Conservation (phyloP, 2,329 filamentous ascomycete genomes). For the Scytalidium lignicola region DNA sequence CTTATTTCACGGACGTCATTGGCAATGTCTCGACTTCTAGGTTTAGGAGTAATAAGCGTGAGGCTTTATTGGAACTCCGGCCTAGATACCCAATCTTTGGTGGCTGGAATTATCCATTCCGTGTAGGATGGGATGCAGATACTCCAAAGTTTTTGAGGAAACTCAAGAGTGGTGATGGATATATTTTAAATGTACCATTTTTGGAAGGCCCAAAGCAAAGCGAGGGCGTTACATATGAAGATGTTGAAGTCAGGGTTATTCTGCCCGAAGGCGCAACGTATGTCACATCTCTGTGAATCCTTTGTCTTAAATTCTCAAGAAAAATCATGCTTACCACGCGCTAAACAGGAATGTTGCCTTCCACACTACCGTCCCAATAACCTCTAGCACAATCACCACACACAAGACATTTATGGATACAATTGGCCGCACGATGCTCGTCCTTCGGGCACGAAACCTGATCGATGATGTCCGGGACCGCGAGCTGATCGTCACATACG, state of each 20-base stretch:
- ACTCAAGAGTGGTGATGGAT: slow-evolving; percentile 57
- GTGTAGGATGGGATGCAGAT: slow-evolving; percentile 90
- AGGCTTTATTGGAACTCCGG: slow-evolving; percentile 83
- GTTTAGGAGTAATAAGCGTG: slow-evolving; percentile 72
- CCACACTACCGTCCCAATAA: slow-evolving; percentile 67
- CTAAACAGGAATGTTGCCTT: slow-evolving; percentile 68
- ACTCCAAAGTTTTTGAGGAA: slow-evolving; percentile 70
- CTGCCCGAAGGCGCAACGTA: slow-evolving; percentile 87
- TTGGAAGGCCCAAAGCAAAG: slow-evolving; percentile 82
- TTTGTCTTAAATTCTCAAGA: slow-evolving; percentile 29
- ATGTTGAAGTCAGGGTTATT: slow-evolving; percentile 73
- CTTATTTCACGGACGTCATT: slow-evolving; percentile 94
- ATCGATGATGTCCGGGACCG: slow-evolving; percentile 86
- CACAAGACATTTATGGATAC: slow-evolving; percentile 94
- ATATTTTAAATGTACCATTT: slow-evolving; percentile 85
- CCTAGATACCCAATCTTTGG: slow-evolving; percentile 96
- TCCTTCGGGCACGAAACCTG: slow-evolving; percentile 76
- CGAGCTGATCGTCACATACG: slow-evolving; percentile 81
- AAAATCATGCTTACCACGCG: slow-evolving; percentile 16
- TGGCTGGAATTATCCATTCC: slow-evolving; percentile 97
- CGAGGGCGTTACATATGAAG: slow-evolving; percentile 83
- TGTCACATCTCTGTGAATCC: slow-evolving; percentile 49
- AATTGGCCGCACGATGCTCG: slow-evolving; percentile 75
- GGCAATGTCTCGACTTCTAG: slow-evolving; percentile 93
- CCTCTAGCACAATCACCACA: slow-evolving; percentile 52